Base-by-base conservation (phyloP, 768 basidiomycete genomes). In the Lentinula raphanica region DNA sequence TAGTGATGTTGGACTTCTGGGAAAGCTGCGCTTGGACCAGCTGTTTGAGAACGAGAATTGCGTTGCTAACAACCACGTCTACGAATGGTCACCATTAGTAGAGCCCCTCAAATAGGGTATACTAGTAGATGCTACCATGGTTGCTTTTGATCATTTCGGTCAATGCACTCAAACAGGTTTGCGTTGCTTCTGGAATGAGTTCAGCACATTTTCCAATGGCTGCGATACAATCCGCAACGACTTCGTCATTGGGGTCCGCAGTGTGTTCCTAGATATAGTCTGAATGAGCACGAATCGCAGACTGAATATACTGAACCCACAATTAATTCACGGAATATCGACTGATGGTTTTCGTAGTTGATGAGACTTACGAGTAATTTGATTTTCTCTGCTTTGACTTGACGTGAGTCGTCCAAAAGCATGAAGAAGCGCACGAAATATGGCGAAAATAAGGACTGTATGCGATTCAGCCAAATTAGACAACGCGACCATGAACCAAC, bases 21-120 rank as follows among this genome's bases (percentile, higher is more conserved):
- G 72, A 71, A 25, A 87, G 75, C 58, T 86, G 86, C 29, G 78
- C 75, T 61, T 95, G 90, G 17, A 96, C 85, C 25, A 97, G 82
- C 21, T 84, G 78, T 70, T 96, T 94, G 49, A 97, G 81, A 8
- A 93, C 91, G 48, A 94, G 72, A 36, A 98, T 89, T 1, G 93
- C 88, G 59, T 80, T 86, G 63, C 84, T 87, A 35, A 94, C 88
- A 12, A 92, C 81, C 2, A 77, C 71, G 66, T 93, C 94, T 95
- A 48, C 23, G 12, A 28, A 28, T 19, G 8, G n/a, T n/a, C n/a
- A n/a, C n/a, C 3, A 35, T 54, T 46, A 29, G 36, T n/a, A 27
- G 12, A 48, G 29, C 31, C 56, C 42, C 13, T 45, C 42, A 17
- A 21, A 15, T 27, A 23, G n/a, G 31, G 31, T 12, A n/a, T 3